Evolutionary conservation across 2,329 filamentous ascomycete species (phyloP), one percentile per base, ranked within the genome.

Genomic region (Fusarium brevicatenulatum): DNA sequence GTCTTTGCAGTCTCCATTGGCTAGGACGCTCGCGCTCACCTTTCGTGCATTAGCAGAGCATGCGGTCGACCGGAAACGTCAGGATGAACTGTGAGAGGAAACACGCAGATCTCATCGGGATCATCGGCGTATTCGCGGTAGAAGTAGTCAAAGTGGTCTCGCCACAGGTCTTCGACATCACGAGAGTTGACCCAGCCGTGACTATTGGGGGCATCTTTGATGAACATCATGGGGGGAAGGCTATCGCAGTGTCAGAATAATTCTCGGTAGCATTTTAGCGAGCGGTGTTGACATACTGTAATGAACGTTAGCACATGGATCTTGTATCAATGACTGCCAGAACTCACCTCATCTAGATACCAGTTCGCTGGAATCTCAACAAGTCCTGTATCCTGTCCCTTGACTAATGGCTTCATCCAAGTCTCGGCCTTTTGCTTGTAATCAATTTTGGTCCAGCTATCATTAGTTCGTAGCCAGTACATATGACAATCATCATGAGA

Each of bases 71-170:
- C 92, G 7, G 88, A 91, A 0, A 92, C 90, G 76, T 94, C 92
- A 0, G 92, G 92, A 79, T 94, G 92, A 40, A 94, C 91, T 0
- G 92, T 94, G 80, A 94, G 92, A 0, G 92, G 92, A 75, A 94
- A 94, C 58, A 93, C 88, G 70, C 94, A 94, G 74, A 93, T 91
- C 74, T 94, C 91, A 70, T 93, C 91, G 80, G 55, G 56, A 9
- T 68, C 63, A 21, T 68, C 66, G 1, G 64, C 64, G 7, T 46
- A 36, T 13, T 94, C 91, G 34, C 91, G 85, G 79, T 94, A 94
- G 76, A 92, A 93, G 81, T 93, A 94, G 74, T 91, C 87, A 66
- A 92, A 92, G 71, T 92, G 89, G 67, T 92, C 89, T 53, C 86
- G 82, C 90, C 90, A 92, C 39, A 91, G 86, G 39, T 90, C 88